phyloP scores from a whole-genome alignment of 805 yeast genomes.

The Candida insectalens region DNA sequence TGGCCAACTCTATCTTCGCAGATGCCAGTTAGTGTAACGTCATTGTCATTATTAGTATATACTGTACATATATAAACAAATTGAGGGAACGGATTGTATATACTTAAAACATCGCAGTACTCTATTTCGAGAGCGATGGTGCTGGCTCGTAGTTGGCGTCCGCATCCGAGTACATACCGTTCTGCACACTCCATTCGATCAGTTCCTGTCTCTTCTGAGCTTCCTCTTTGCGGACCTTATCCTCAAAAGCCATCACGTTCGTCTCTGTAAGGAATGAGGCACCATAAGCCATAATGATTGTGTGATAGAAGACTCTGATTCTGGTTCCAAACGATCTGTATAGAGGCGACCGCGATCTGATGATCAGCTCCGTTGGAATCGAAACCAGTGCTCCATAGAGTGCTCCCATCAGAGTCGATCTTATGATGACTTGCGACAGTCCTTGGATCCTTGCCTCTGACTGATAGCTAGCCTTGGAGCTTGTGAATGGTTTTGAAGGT shows the following conservation, averaged over 20 bases:
- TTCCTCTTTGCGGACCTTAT: slow-evolving; percentile 21
- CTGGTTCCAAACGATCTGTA: slow-evolving; percentile 27
- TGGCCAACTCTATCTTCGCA: slow-evolving; percentile 1
- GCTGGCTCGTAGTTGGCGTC: too few relatives aligned
- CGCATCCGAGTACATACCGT: slow-evolving; percentile 24
- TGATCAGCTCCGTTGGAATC: slow-evolving; percentile 25
- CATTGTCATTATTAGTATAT: too few relatives aligned
- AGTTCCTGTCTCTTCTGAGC: slow-evolving; percentile 21
- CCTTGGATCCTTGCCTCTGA: slow-evolving; percentile 10
- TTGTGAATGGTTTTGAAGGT: slow-evolving; percentile 4
- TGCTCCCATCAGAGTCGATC: slow-evolving; percentile 25
- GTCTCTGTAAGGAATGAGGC: slow-evolving; percentile 27
- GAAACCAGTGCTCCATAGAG: slow-evolving; percentile 28
- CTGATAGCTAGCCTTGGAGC: neutral
- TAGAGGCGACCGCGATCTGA: slow-evolving; percentile 28
- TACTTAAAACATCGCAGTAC: too few relatives aligned
- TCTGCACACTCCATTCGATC: slow-evolving; percentile 23
- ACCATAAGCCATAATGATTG: slow-evolving; percentile 26
- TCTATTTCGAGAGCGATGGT: too few relatives aligned
- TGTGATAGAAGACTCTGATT: slow-evolving; percentile 27
- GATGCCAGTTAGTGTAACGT: neutral
- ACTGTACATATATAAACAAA: too few relatives aligned
- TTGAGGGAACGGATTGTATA: too few relatives aligned
- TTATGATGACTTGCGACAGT: slow-evolving; percentile 20
- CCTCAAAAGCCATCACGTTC: slow-evolving; percentile 25